phyloP scores from a whole-genome alignment of 331 rosid species.

The Saraca asoca region DNA sequence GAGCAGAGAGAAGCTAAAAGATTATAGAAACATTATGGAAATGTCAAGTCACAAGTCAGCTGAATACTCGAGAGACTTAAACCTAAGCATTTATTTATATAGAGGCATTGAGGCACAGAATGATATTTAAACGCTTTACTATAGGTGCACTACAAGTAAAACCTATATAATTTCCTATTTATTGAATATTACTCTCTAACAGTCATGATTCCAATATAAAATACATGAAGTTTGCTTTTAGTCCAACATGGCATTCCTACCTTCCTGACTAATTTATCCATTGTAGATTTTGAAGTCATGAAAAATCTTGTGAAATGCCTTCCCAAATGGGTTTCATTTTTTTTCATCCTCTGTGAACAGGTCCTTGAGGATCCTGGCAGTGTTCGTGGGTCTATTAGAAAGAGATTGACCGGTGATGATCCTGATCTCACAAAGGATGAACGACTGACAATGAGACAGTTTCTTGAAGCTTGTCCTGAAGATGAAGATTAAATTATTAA shows the following conservation, averaged over 20 bases:
- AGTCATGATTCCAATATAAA: no score
- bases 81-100: no score
- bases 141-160: no score
- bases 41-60: no score
- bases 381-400: slow-evolving; percentile 48
- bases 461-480: slow-evolving; percentile 60
- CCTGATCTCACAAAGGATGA: slow-evolving; percentile 64
- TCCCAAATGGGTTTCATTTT: slow-evolving; percentile 26
- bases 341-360: slow-evolving; percentile 39
- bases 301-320: slow-evolving; percentile 5
- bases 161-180: no score
- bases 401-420: slow-evolving; percentile 63
- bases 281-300: slow-evolving; percentile 8
- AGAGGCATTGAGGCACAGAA: no score
- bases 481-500: slow-evolving; percentile 45
- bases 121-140: no score
- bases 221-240: no score
- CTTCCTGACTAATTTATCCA: background rate
- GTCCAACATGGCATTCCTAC: background rate
- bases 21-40: no score
- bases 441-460: slow-evolving; percentile 56
- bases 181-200: no score
- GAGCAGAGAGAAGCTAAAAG: no score
- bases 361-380: slow-evolving; percentile 55
- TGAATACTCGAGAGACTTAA: no score